Percentiles rank a stretch among this genome's conserved stretches.
These are phyloP conservation scores for Clonostachys rosea DNA, from an alignment of 2,329 filamentous ascomycete genomes.

Conservation along the genomic window DNA sequence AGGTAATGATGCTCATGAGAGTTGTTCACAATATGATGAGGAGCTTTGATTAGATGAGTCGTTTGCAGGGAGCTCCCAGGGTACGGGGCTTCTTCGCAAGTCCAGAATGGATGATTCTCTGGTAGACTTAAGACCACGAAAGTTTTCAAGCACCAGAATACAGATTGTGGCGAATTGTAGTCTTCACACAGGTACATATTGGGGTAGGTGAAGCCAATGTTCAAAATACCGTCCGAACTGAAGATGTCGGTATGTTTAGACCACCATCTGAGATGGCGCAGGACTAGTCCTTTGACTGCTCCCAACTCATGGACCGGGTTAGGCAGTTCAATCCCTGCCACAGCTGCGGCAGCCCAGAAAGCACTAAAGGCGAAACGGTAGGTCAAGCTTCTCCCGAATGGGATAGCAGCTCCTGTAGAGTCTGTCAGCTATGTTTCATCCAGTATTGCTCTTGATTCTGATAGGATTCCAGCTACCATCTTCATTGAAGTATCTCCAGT, in stretches of 20 bases:
- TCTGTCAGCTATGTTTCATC: not conserved
- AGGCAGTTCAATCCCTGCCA: constrained; percentile 31
- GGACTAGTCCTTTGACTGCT: constrained; percentile 38
- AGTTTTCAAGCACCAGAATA: constrained; percentile 49
- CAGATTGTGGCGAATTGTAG: constrained; percentile 52
- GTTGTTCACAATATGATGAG: constrained; percentile 2
- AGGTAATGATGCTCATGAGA: constrained; percentile 30
- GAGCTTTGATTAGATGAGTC: not conserved
- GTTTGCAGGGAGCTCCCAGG: constrained; percentile 4
- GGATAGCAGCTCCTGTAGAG: constrained; percentile 38
- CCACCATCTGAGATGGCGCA: constrained; percentile 48
- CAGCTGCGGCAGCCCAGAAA: constrained; percentile 39
- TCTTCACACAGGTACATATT: constrained; percentile 53
- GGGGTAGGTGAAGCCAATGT: constrained; percentile 32
- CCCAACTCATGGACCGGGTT: constrained; percentile 28
- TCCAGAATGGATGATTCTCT: constrained; percentile 37
- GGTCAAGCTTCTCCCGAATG: constrained; percentile 44
- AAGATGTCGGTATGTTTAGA: constrained; percentile 32
- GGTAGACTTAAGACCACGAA: constrained; percentile 34
- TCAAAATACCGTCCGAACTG: constrained; percentile 40
- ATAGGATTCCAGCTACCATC: constrained; percentile 23
- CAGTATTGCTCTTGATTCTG: not conserved
- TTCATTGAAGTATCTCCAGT: constrained; percentile 43
- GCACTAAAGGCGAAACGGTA: constrained; percentile 45
- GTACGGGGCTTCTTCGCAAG: constrained; percentile 22